Conservation (phyloP, 805 yeast genomes). For the Isabelozyma gotoi region DNA sequence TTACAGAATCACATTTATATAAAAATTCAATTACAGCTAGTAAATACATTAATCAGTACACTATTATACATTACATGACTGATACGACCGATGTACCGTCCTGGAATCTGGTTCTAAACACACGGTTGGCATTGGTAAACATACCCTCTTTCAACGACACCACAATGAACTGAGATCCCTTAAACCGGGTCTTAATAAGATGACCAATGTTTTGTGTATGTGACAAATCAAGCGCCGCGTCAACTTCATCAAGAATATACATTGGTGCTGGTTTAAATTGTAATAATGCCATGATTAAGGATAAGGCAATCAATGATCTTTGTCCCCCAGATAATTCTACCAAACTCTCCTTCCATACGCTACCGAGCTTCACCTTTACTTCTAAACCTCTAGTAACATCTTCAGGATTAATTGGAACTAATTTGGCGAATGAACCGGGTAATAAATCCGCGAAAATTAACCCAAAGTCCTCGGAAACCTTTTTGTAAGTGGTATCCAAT, state of each 20-base stretch:
- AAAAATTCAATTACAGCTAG: too few species aligned
- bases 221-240: constrained; percentile 94
- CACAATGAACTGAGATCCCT: constrained; percentile 94
- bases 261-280: constrained; percentile 98
- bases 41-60: background rate
- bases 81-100: constrained; percentile 95
- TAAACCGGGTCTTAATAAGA: constrained; percentile 89
- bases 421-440: constrained; percentile 87
- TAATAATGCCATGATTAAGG: constrained; percentile 85
- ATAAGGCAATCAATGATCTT: constrained; percentile 87
- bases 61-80: constrained; percentile 45
- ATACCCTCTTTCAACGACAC: constrained; percentile 97
- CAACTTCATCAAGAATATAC: constrained; percentile 97
- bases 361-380: constrained; percentile 85
- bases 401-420: constrained; percentile 76
- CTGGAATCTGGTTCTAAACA: constrained; percentile 90
- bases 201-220: constrained; percentile 98
- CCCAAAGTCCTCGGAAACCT: constrained; percentile 89
- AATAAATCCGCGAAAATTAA: constrained; percentile 81
- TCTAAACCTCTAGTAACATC: constrained; percentile 90
- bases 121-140: constrained; percentile 95
- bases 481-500: constrained; percentile 77
- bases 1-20: too few species aligned
- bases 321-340: constrained; percentile 98
- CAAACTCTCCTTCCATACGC: constrained; percentile 92